phyloP scores from a whole-genome alignment of 345 rosid genomes.

The Durio zibethinus region DNA sequence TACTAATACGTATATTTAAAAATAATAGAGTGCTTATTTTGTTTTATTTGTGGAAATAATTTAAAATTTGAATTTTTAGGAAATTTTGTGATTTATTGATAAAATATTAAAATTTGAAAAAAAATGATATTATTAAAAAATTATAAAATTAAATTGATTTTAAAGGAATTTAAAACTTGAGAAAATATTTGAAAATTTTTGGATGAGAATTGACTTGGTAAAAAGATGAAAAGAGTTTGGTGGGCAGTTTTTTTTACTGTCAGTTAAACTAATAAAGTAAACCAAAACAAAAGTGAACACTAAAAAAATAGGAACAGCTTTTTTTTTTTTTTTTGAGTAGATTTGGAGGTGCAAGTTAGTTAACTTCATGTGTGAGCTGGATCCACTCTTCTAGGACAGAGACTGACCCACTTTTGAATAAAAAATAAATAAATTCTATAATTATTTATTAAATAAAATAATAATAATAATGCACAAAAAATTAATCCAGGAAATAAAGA shows the following conservation, averaged over 20 bases:
- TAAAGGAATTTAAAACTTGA: too few species aligned
- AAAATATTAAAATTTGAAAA: too few species aligned
- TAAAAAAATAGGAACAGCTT: neutral
- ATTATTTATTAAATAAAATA: conserved; percentile 12
- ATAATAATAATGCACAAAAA: conserved; percentile 14
- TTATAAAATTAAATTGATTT: too few species aligned
- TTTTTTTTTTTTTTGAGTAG: conserved; percentile 14
- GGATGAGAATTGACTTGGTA: neutral
- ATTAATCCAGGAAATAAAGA: conserved; percentile 24
- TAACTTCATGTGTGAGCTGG: conserved; percentile 64
- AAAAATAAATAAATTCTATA: conserved; percentile 15
- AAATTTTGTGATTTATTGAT: too few species aligned
- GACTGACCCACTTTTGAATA: conserved; percentile 49
- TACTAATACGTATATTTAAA: too few species aligned
- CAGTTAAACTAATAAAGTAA: neutral
- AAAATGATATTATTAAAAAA: too few species aligned
- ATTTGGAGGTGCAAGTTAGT: conserved; percentile 31
- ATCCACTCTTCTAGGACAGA: conserved; percentile 62
- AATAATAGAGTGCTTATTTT: too few species aligned
- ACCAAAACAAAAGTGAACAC: neutral
- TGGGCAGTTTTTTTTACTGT: neutral
- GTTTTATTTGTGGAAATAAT: too few species aligned
- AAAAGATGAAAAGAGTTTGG: too few species aligned
- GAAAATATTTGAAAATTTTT: neutral
- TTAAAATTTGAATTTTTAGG: too few species aligned